Evolutionary conservation across 1,284 basidiomycete genomes (phyloP).

Genomic region (Exobasidium cylindrosporum): DNA sequence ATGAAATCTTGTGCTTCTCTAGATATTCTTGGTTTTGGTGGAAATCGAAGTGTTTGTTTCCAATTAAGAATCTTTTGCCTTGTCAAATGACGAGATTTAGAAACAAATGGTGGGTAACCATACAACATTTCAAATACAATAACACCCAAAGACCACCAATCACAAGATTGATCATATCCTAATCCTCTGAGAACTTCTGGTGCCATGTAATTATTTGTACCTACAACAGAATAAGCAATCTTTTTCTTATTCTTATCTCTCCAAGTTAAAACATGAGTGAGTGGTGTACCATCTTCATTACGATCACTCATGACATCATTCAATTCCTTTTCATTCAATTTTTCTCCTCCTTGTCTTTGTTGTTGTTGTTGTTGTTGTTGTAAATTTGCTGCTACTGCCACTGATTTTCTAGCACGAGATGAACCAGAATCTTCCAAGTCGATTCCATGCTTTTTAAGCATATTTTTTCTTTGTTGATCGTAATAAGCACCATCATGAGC

Average conservation of each 20-base stretch:
- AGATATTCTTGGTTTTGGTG: slow-evolving; percentile 75
- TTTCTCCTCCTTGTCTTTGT: slow-evolving; percentile 15
- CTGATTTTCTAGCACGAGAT: slow-evolving; percentile 60
- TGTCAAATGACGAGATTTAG: slow-evolving; percentile 49
- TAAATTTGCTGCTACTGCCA: slow-evolving; percentile 50
- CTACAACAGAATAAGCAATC: slow-evolving; percentile 88
- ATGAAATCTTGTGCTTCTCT: slow-evolving; percentile 82
- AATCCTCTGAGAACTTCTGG: slow-evolving; percentile 82
- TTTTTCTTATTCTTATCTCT: slow-evolving; percentile 80
- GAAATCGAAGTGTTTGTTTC: slow-evolving; percentile 82
- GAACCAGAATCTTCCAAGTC: slow-evolving; percentile 74
- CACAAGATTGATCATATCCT: slow-evolving; percentile 89
- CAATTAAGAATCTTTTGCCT: slow-evolving; percentile 68
- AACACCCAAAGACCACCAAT: slow-evolving; percentile 96
- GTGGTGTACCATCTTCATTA: slow-evolving; percentile 46
- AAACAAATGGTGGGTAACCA: slow-evolving; percentile 74
- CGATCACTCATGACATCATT: slow-evolving; percentile 47
- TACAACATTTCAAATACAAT: slow-evolving; percentile 64
- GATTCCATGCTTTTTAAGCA: slow-evolving; percentile 88
- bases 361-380: slow-evolving; percentile 18
- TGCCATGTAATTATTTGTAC: slow-evolving; percentile 66
- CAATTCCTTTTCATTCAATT: slow-evolving; percentile 34
- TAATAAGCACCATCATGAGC: slow-evolving; percentile 64
- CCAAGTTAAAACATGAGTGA: slow-evolving; percentile 66
- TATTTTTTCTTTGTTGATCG: slow-evolving; percentile 82